A percentile compares a stretch with the other conserved stretches of the same genome.
Conservation (phyloP, 257 asterid species). For the Craterostigma plantagineum region DNA sequence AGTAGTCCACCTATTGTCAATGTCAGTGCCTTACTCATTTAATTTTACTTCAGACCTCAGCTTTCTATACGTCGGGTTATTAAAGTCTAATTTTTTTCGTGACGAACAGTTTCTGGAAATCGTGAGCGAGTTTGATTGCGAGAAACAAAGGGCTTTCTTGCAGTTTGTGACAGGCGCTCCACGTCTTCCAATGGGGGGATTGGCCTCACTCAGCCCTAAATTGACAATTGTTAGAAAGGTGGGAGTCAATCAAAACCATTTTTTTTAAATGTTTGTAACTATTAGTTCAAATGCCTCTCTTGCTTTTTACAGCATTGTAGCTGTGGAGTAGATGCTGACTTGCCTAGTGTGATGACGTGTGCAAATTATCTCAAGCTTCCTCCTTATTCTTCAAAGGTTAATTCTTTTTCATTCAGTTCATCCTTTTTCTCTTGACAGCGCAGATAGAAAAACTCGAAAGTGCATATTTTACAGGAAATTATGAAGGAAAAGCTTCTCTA, state of each 20-base stretch:
- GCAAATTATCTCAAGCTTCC: constrained; percentile 92
- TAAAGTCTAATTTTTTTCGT: neutral
- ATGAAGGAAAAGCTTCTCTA: constrained; percentile 76
- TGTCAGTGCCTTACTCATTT: constrained; percentile 31
- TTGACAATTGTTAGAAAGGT: constrained; percentile 92
- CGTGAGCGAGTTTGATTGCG: constrained; percentile 52
- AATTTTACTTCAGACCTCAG: too few relatives aligned
- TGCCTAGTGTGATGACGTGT: constrained; percentile 97
- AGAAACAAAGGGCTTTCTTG: constrained; percentile 78
- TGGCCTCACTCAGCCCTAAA: constrained; percentile 88
- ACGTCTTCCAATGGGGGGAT: constrained; percentile 82
- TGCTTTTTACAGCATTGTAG: constrained; percentile 48
- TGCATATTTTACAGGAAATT: constrained; percentile 32
- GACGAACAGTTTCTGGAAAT: constrained; percentile 55
- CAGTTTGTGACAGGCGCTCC: constrained; percentile 97
- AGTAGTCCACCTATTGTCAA: constrained; percentile 63
- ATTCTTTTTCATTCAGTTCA: constrained; percentile 2
- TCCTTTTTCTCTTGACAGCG: neutral
- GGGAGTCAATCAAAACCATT: neutral
- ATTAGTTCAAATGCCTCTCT: neutral
- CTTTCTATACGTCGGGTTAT: neutral
- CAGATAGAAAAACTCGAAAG: neutral
- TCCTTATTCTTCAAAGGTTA: constrained; percentile 76
- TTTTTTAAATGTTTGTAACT: too few relatives aligned
- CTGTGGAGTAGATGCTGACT: constrained; percentile 39